Evolutionary conservation across 1,284 basidiomycete species (phyloP).

Genomic region (Cutaneotrichosporon sp.): DNA sequence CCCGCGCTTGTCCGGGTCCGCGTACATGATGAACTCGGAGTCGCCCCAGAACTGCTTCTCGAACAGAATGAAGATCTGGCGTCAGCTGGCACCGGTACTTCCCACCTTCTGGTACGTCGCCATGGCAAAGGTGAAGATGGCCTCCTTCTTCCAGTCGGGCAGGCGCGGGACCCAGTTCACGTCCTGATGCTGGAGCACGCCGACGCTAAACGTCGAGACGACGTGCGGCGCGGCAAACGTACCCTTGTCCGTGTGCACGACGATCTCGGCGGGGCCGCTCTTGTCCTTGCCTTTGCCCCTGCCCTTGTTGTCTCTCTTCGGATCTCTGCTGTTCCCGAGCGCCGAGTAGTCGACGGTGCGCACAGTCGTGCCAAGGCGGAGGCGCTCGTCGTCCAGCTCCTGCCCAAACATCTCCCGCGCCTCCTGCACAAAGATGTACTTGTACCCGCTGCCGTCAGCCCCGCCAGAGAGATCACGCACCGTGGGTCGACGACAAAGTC

Average conservation of each 20-base stretch:
- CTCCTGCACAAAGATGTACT: constrained; percentile 64
- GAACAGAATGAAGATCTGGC: constrained; percentile 65
- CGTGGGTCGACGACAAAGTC: constrained; percentile 29
- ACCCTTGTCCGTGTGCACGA: constrained; percentile 57
- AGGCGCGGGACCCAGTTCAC: constrained; percentile 61
- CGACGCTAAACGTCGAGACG: constrained; percentile 64
- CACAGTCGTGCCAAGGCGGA: constrained; percentile 62
- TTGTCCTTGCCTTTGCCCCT: too few relatives aligned
- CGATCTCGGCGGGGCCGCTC: constrained; percentile 44
- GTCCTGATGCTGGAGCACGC: constrained; percentile 62
- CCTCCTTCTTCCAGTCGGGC: constrained; percentile 67
- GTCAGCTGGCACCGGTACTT: background rate
- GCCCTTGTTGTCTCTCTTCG: too few relatives aligned
- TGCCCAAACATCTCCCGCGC: constrained; percentile 63
- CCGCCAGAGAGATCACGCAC: too few relatives aligned
- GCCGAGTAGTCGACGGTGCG: constrained; percentile 58
- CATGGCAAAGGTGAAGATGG: constrained; percentile 67
- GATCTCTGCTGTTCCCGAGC: background rate
- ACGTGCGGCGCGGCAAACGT: constrained; percentile 60
- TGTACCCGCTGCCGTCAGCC: constrained; percentile 55
- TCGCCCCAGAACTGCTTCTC: constrained; percentile 68
- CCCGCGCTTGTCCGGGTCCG: constrained; percentile 62
- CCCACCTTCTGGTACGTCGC: constrained; percentile 66
- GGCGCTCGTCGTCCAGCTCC: constrained; percentile 58
- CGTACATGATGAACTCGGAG: constrained; percentile 64